A percentile compares a stretch with the other conserved stretches of the same genome.
Conservation (phyloP, 495 filamentous ascomycete species). For the Symbiotaphrina buchneri region DNA sequence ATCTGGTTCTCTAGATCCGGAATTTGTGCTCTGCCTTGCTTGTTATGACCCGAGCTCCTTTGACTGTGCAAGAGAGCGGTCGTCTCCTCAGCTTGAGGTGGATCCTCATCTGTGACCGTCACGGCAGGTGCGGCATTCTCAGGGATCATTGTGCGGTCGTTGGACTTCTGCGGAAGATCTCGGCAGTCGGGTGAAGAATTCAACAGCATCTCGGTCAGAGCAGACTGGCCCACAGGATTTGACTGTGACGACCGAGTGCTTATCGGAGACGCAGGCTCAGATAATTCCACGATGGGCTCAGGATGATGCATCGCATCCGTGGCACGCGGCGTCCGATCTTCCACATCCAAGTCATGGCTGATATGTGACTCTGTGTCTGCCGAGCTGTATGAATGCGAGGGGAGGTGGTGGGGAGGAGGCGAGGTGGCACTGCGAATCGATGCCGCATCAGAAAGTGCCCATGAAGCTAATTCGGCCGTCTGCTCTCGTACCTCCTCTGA, state of each 20-base stretch:
- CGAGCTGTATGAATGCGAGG: background rate
- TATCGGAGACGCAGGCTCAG: conserved; percentile 33
- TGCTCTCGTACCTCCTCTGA: conserved; percentile 64
- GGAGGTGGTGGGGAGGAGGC: conserved; percentile 7
- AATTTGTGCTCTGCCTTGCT: too few species aligned
- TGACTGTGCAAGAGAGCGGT: conserved; percentile 21
- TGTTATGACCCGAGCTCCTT: too few species aligned
- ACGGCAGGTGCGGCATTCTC: background rate
- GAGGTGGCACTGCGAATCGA: conserved; percentile 8
- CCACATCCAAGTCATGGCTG: conserved; percentile 3
- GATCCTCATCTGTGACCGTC: conserved; percentile 3
- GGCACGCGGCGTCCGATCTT: conserved; percentile 4
- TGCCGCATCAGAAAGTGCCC: conserved; percentile 48
- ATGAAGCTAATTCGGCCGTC: conserved; percentile 74
- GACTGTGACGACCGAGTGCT: conserved; percentile 7
- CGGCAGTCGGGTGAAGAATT: conserved; percentile 21
- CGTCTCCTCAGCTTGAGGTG: conserved; percentile 12
- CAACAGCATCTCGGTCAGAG: conserved; percentile 39
- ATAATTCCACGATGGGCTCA: conserved; percentile 32
- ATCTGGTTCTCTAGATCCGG: background rate
- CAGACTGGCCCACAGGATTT: conserved; percentile 25
- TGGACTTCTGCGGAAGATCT: background rate
- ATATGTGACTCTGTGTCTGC: conserved; percentile 1
- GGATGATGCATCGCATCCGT: conserved; percentile 10
- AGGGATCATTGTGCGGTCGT: background rate